These are phyloP conservation scores for Priceomyces melissophilus DNA, from an alignment of 805 yeast species.

Conservation along the genomic window DNA sequence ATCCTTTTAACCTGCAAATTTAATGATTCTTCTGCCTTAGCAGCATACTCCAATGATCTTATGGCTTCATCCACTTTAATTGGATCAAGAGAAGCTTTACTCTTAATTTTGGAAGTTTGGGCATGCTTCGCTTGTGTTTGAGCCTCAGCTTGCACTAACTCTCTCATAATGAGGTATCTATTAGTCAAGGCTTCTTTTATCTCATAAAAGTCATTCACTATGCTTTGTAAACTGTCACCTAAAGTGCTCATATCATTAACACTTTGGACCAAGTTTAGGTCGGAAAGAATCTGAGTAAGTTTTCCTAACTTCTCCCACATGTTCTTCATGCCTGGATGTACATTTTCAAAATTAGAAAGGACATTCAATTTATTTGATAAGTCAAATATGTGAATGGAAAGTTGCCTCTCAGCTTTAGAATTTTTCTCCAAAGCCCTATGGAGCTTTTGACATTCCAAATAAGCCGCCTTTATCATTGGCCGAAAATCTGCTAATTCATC, in stretches of 20 bases:
- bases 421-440: conserved; percentile 49
- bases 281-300: conserved; percentile 67
- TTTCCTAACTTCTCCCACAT: conserved; percentile 80
- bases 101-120: conserved; percentile 67
- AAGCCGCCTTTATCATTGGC: conserved; percentile 78
- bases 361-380: conserved; percentile 38
- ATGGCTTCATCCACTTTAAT: conserved; percentile 88
- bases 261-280: conserved; percentile 67
- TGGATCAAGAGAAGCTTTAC: conserved; percentile 75
- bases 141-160: conserved; percentile 73
- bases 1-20: conserved; percentile 77
- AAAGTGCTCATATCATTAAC: conserved; percentile 69
- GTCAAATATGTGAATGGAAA: conserved; percentile 47
- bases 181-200: conserved; percentile 92
- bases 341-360: conserved; percentile 39
- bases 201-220: conserved; percentile 74
- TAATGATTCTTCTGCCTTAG: conserved; percentile 69
- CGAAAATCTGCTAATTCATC: conserved; percentile 79
- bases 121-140: conserved; percentile 67
- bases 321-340: conserved; percentile 66
- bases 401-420: conserved; percentile 55
- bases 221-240: conserved; percentile 67
- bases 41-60: conserved; percentile 71
- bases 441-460: conserved; percentile 56
- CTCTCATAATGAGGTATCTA: conserved; percentile 90